Evolutionary conservation across 345 rosid species (phyloP), one percentile per base, ranked within the genome.

Genomic region (Eucalyptus erythrocorys): DNA sequence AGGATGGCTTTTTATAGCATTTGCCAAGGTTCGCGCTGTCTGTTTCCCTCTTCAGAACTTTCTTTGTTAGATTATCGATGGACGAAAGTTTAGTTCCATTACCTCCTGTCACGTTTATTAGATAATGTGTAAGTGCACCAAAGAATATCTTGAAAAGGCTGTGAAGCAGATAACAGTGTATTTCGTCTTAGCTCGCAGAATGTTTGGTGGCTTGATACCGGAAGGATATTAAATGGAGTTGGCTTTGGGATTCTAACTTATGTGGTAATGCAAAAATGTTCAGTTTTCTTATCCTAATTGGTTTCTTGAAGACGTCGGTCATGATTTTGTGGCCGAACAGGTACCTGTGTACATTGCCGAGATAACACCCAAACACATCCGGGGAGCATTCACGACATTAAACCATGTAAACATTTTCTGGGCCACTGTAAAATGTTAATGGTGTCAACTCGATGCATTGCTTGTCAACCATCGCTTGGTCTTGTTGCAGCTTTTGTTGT

Each of bases 1-100:
- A 9, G 96, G 96, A 40, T 95, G 97, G 96, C 91, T 95, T 55
- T 87, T 89, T 37, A 93, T 95, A 87, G 92, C 92, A 85, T 80
- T 91, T 43, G 93, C 95, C 21, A 88, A 93, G 93, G 91, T 93
- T 85, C 81, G 17, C 37, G 87, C 13, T 87, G 86, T 34, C 50
- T 13, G 24, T 64, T 34, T 40, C 53, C 4, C 37, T 14, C 53
- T 80, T 50, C 40, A 47, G n/a, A 59, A 27, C 40, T 80, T 85
- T 30, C 7, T 32, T 48, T 21, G 66, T 10, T 47, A n/a, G 55
- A n/a, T 61, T 61, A 17, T 30, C 71, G 34, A 61, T 51, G 57
- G 57, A 12, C 15, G 22, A 53, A 49, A 76, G 30, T 32, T 49
- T 26, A 34, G 13, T 55, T 55, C 61, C 22, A 16, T 37, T 13